These are phyloP conservation scores for Tricholoma bakamatsutake DNA, from an alignment of 768 basidiomycete genomes.

Conservation along the genomic window DNA sequence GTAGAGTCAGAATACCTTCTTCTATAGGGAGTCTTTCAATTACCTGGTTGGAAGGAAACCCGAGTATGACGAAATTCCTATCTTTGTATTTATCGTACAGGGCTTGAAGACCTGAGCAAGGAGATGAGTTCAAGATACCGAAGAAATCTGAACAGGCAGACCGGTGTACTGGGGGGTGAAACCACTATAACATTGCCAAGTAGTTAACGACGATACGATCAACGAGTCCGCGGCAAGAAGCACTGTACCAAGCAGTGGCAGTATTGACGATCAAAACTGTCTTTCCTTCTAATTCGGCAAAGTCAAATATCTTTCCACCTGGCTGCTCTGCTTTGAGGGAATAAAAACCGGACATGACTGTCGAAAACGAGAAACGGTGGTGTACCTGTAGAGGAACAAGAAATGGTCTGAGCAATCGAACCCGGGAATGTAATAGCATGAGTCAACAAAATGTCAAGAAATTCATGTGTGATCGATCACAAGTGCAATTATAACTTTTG, in stretches of 20 bases:
- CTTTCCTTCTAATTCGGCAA: conserved; percentile 69
- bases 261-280: conserved; percentile 75
- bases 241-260: conserved; percentile 64
- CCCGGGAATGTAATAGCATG: conserved; percentile 9
- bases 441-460: neutral
- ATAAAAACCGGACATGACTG: conserved; percentile 43
- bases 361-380: conserved; percentile 3
- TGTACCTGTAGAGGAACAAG: neutral
- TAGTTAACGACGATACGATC: neutral
- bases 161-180: conserved; percentile 80
- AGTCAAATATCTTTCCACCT: conserved; percentile 48
- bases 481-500: too few relatives aligned
- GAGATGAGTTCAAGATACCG: neutral
- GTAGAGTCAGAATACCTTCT: neutral
- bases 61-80: conserved; percentile 69
- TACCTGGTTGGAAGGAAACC: conserved; percentile 90
- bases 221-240: neutral
- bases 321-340: conserved; percentile 63
- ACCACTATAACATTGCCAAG: conserved; percentile 40
- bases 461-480: too few relatives aligned
- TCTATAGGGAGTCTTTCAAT: conserved; percentile 1
- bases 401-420: conserved; percentile 25
- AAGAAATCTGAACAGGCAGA: conserved; percentile 12
- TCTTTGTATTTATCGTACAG: conserved; percentile 81
- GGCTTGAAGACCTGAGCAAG: conserved; percentile 59